Conservation (phyloP, 1,284 basidiomycete genomes). For the Cutaneotrichosporon arboriforme region DNA sequence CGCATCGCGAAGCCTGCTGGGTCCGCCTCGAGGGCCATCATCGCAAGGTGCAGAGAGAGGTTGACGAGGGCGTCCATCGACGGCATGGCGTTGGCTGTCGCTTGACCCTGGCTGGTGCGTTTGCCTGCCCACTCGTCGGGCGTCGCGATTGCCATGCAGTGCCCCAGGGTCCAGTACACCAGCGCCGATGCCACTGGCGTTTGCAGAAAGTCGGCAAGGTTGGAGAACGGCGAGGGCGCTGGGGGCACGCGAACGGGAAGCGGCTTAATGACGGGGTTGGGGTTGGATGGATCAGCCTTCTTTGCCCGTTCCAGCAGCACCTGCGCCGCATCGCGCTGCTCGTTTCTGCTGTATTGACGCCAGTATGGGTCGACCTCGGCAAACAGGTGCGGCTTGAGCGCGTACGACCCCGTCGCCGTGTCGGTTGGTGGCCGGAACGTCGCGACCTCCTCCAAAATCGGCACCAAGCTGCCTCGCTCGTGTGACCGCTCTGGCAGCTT, state of each 20-base stretch:
- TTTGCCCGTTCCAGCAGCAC: constrained; percentile 65
- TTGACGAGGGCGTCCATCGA: constrained; percentile 62
- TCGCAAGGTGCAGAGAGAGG: constrained; percentile 74
- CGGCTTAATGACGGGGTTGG: constrained; percentile 69
- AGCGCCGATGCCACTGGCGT: constrained; percentile 30
- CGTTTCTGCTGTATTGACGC: constrained; percentile 91
- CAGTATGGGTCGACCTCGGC: constrained; percentile 93
- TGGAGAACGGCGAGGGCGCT: constrained; percentile 26
- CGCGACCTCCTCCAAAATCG: constrained; percentile 71
- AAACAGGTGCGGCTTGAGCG: constrained; percentile 75
- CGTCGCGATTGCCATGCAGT: constrained; percentile 33
- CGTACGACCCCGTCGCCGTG: constrained; percentile 77
- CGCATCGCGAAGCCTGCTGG: constrained; percentile 59
- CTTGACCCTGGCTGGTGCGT: constrained; percentile 10
- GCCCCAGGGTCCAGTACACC: constrained; percentile 34
- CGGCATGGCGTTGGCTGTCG: constrained; percentile 23
- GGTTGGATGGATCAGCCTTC: constrained; percentile 51
- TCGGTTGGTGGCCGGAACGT: constrained; percentile 68
- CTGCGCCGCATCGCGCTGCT: constrained; percentile 86
- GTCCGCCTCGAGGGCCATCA: constrained; percentile 72
- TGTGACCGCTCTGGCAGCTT: constrained; percentile 83
- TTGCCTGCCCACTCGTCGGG: constrained; percentile 27
- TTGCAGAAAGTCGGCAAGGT: constrained; percentile 33
- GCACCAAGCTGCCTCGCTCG: constrained; percentile 79
- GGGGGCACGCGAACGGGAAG: constrained; percentile 58